phyloP scores from a whole-genome alignment of 2,329 filamentous ascomycete species.

The Monosporascus cannonballus region DNA sequence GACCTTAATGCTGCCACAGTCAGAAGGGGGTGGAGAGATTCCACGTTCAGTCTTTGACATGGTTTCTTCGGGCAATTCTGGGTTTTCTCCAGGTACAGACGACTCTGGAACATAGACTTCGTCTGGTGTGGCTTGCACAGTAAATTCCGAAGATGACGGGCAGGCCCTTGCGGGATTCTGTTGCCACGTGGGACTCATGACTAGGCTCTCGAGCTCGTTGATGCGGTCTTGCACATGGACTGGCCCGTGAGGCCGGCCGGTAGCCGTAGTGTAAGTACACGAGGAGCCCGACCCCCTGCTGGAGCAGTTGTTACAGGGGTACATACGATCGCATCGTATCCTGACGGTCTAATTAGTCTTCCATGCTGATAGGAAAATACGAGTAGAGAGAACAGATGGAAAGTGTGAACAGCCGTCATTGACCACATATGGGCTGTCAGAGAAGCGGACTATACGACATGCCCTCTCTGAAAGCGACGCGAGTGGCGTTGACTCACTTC shows the following conservation, averaged over 20 bases:
- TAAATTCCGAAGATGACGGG: slow-evolving; percentile 1
- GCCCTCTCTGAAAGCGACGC: neutral
- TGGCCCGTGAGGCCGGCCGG: neutral
- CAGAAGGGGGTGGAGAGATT: slow-evolving; percentile 9
- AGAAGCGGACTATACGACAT: neutral
- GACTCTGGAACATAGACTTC: neutral
- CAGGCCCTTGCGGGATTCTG: slow-evolving; percentile 1
- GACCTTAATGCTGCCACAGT: slow-evolving; percentile 26
- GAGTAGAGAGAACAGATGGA: neutral
- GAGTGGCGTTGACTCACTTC: neutral
- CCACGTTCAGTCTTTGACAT: neutral
- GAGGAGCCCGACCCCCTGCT: slow-evolving; percentile 7
- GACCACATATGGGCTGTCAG: neutral
- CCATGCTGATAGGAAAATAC: neutral
- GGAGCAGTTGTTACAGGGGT: slow-evolving; percentile 17
- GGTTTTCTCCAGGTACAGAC: slow-evolving; percentile 2
- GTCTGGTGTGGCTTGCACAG: neutral
- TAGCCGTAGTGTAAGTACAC: neutral
- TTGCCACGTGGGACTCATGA: neutral
- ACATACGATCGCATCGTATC: slow-evolving; percentile 18
- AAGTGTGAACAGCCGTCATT: too few species aligned
- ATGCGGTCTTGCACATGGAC: slow-evolving; percentile 7
- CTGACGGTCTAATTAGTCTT: slow-evolving; percentile 5
- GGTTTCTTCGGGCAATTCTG: neutral
- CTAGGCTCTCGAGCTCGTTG: neutral